Percentiles rank a stretch among this genome's conserved stretches.
These are phyloP conservation scores for Brassica napus DNA, from an alignment of 345 rosid species.

Conservation along the genomic window Da-Ae NC_063450.1:19489001-19489500, in stretches of 20 bases:
- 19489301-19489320: background rate
- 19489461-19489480: conserved; percentile 39
- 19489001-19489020: too few relatives aligned
- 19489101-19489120: conserved; percentile 38
- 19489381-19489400: conserved; percentile 65
- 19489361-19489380: conserved; percentile 54
- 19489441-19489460: conserved; percentile 52
- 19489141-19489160: background rate
- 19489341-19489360: conserved; percentile 65
- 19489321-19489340: conserved; percentile 69
- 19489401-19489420: conserved; percentile 63
- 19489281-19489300: background rate
- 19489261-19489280: background rate
- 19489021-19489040: conserved; percentile 26
- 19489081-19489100: conserved; percentile 11
- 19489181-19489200: conserved; percentile 24
- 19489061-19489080: conserved; percentile 7
- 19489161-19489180: conserved; percentile 22
- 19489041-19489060: conserved; percentile 8
- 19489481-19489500: conserved; percentile 33
- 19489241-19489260: conserved; percentile 19
- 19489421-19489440: conserved; percentile 51
- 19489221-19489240: conserved; percentile 35
- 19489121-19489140: conserved; percentile 1
- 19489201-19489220: conserved; percentile 34